Conservation (phyloP, 257 asterid genomes). For the Primulina eburnea region DNA sequence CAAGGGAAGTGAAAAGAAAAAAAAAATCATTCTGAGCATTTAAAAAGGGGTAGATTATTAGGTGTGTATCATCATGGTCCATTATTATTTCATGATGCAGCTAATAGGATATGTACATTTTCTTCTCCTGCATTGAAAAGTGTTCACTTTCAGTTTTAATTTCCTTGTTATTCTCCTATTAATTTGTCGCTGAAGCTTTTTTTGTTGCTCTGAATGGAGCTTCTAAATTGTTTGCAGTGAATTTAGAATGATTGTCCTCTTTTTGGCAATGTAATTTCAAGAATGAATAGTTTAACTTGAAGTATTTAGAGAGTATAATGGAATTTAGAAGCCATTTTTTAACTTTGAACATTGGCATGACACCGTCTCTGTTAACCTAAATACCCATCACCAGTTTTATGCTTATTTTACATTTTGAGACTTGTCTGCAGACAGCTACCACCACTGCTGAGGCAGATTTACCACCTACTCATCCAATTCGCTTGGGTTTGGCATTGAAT, state of each 20-base stretch:
- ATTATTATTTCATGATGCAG: neutral
- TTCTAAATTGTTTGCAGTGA: constrained; percentile 1
- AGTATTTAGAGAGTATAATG: neutral
- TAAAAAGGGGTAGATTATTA: neutral
- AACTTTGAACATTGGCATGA: constrained; percentile 1
- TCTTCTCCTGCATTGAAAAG: neutral
- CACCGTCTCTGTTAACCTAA: neutral
- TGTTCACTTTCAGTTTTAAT: neutral
- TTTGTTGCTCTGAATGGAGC: neutral
- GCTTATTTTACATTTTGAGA: constrained; percentile 23
- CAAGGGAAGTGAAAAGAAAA: neutral
- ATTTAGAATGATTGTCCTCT: neutral
- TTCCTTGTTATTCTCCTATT: neutral
- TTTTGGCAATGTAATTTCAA: neutral
- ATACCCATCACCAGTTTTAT: constrained; percentile 14
- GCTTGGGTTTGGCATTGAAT: constrained; percentile 88
- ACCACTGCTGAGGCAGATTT: constrained; percentile 71
- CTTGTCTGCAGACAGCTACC: constrained; percentile 62
- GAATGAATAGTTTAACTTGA: constrained; percentile 1
- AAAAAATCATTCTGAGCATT: neutral
- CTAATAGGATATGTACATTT: neutral
- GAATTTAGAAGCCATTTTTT: constrained; percentile 3
- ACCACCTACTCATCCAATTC: constrained; percentile 89
- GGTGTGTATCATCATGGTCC: neutral
- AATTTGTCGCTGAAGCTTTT: neutral